phyloP scores from a whole-genome alignment of 805 yeast genomes.

The Ogataea degrootiae region DNA sequence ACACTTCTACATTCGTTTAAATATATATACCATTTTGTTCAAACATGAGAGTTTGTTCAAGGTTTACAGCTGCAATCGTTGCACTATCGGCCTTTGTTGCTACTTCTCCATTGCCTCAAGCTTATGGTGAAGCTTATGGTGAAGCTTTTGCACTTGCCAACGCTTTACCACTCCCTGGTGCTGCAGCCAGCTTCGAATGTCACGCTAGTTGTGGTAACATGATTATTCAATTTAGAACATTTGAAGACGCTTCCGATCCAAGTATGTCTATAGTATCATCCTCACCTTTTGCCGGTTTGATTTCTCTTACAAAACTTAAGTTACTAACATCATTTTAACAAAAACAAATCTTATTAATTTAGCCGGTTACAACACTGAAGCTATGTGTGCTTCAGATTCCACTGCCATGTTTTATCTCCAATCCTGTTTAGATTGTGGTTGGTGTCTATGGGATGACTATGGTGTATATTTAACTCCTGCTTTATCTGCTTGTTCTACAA shows the following conservation, averaged over 20 bases:
- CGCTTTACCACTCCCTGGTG: conserved; percentile 27
- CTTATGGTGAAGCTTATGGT: conserved; percentile 20
- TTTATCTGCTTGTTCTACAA: conserved; percentile 26
- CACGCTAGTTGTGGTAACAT: conserved; percentile 34
- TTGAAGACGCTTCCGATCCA: conserved; percentile 15
- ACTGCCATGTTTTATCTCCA: conserved; percentile 26
- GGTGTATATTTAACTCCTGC: conserved; percentile 28
- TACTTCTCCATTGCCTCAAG: neutral
- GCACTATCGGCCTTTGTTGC: neutral
- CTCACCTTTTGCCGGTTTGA: too few relatives aligned
- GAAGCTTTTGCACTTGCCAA: conserved; percentile 26
- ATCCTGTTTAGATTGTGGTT: conserved; percentile 37
- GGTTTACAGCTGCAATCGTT: conserved; percentile 6
- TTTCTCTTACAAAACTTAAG: too few relatives aligned
- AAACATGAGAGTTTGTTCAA: too few relatives aligned
- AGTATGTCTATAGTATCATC: too few relatives aligned
- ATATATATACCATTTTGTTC: too few relatives aligned
- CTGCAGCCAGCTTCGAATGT: conserved; percentile 28
- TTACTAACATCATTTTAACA: too few relatives aligned
- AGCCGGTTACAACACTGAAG: conserved; percentile 28
- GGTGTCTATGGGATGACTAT: conserved; percentile 37
- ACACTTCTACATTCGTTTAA: too few relatives aligned
- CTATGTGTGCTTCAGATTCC: conserved; percentile 29
- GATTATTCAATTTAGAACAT: conserved; percentile 28
- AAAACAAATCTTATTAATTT: too few relatives aligned